Conservation (phyloP, 805 yeast species). For the Torulaspora franciscae region DNA sequence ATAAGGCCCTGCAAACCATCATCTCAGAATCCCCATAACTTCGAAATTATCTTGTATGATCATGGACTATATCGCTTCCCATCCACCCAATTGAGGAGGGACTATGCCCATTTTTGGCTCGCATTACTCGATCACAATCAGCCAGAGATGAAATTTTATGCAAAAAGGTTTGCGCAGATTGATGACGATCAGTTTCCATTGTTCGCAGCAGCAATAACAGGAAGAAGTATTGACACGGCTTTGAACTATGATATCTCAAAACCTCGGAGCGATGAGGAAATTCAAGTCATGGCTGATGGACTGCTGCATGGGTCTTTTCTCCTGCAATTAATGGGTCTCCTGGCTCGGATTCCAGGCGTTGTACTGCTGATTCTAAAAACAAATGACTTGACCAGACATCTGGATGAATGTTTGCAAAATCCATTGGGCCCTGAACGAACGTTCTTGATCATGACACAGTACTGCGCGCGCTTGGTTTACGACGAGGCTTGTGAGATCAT, state of each 20-base stretch:
- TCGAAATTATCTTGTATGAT: constrained; percentile 88
- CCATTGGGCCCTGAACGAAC: constrained; percentile 87
- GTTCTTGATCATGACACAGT: constrained; percentile 80
- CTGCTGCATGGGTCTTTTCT: constrained; percentile 60
- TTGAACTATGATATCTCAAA: constrained; percentile 56
- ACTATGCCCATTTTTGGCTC: constrained; percentile 90
- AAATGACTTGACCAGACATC: constrained; percentile 82
- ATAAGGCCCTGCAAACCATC: constrained; percentile 45
- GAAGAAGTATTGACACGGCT: constrained; percentile 79
- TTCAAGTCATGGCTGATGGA: constrained; percentile 58
- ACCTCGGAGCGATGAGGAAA: constrained; percentile 56
- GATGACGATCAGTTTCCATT: constrained; percentile 72
- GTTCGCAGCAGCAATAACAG: constrained; percentile 91
- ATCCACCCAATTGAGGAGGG: constrained; percentile 66
- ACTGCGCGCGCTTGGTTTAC: constrained; percentile 78
- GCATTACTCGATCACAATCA: constrained; percentile 71
- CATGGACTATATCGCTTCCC: constrained; percentile 91
- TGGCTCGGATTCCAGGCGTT: constrained; percentile 76
- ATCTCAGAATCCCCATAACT: constrained; percentile 53
- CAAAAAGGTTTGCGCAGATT: constrained; percentile 73
- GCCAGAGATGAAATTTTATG: constrained; percentile 63
- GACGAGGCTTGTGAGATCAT: constrained; percentile 52
- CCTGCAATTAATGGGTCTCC: constrained; percentile 69
- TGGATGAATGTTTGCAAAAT: constrained; percentile 76
- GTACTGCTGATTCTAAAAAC: constrained; percentile 86